Evolutionary conservation across 495 filamentous ascomycete genomes (phyloP).

Genomic region (Podospora bellae-mahoneyi): DNA sequence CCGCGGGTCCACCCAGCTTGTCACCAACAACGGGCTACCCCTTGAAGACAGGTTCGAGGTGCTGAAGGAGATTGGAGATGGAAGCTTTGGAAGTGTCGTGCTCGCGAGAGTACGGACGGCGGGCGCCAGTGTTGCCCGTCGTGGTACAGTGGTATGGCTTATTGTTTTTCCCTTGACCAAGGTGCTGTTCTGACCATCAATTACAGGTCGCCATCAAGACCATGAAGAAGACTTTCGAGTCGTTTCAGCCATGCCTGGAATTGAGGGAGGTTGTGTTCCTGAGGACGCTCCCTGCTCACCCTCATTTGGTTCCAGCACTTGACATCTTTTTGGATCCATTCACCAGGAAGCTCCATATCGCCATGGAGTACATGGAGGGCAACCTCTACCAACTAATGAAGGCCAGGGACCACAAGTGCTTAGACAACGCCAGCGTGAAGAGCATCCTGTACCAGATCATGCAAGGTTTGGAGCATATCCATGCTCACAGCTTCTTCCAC

Average conservation of each 20-base stretch:
- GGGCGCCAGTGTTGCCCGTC: conserved; percentile 80
- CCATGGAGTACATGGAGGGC: conserved; percentile 99
- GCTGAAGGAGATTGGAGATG: conserved; percentile 97
- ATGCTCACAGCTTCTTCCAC: conserved; percentile 96
- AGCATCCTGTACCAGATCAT: conserved; percentile 97
- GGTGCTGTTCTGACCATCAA: conserved; percentile 14
- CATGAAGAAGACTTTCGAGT: conserved; percentile 99
- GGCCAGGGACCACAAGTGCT: conserved; percentile 85
- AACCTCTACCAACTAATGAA: conserved; percentile 99
- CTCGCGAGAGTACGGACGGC: conserved; percentile 86
- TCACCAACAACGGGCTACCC: conserved; percentile 39
- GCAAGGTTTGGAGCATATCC: conserved; percentile 92
- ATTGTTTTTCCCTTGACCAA: not conserved
- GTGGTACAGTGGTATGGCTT: conserved; percentile 82
- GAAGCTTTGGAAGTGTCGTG: conserved; percentile 95
- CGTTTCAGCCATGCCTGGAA: conserved; percentile 82
- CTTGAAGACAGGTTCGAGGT: conserved; percentile 92
- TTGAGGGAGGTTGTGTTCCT: conserved; percentile 96
- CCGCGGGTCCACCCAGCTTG: conserved; percentile 49
- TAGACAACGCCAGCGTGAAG: conserved; percentile 91
- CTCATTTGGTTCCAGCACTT: conserved; percentile 90
- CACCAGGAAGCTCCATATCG: conserved; percentile 93
- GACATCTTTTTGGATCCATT: conserved; percentile 98
- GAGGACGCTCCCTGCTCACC: conserved; percentile 77
- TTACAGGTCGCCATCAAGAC: conserved; percentile 95